These are phyloP conservation scores for Meripilus lineatus DNA, from an alignment of 1,284 basidiomycete genomes.

Conservation along the genomic window DNA sequence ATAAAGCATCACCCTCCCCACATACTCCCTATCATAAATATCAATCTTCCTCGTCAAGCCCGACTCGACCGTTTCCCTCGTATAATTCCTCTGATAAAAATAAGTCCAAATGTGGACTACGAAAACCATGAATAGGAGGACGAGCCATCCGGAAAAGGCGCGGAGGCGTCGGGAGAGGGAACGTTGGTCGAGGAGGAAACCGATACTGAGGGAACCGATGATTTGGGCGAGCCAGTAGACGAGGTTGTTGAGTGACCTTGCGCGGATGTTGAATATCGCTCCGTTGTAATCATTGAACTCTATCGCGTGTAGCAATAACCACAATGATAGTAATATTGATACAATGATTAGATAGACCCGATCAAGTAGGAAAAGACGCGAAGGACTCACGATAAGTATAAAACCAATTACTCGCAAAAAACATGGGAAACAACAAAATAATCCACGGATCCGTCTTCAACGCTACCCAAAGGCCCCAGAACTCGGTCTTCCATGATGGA, in stretches of 20 bases:
- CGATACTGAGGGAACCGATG: constrained; percentile 58
- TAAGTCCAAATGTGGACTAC: constrained; percentile 65
- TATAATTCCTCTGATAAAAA: constrained; percentile 68
- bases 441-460: constrained; percentile 48
- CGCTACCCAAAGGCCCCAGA: constrained; percentile 45
- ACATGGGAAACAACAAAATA: constrained; percentile 41
- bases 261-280: constrained; percentile 62
- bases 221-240: constrained; percentile 69
- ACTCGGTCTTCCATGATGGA: constrained; percentile 65
- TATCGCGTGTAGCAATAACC: constrained; percentile 15
- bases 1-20: constrained; percentile 52
- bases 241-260: constrained; percentile 61
- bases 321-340: not conserved
- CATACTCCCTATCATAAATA: constrained; percentile 47
- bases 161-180: constrained; percentile 51
- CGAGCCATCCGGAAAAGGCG: constrained; percentile 57
- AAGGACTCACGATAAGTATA: constrained; percentile 62
- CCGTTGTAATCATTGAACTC: constrained; percentile 67
- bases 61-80: constrained; percentile 41
- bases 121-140: constrained; percentile 58
- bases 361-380: not conserved
- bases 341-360: not conserved
- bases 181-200: constrained; percentile 55
- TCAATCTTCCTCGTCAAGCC: constrained; percentile 41
- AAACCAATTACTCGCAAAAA: constrained; percentile 73